Evolutionary conservation across 2,329 filamentous ascomycete genomes (phyloP).

Genomic region (Phaeosphaeriaceae sp.): DNA sequence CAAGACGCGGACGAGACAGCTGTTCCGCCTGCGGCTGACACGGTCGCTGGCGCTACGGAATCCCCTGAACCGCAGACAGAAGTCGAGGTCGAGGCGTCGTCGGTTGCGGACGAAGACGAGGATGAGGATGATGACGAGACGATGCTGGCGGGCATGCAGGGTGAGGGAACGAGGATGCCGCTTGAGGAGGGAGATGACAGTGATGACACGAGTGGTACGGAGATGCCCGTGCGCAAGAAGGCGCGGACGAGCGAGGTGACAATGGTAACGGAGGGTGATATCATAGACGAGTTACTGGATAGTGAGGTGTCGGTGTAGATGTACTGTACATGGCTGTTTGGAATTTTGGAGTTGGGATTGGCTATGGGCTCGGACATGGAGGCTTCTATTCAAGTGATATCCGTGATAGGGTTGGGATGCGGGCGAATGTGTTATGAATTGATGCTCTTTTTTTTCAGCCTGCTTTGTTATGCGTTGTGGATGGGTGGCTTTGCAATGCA

Average conservation of each 20-base stretch:
- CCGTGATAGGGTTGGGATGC: neutral
- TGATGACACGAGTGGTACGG: constrained; percentile 22
- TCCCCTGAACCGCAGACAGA: constrained; percentile 21
- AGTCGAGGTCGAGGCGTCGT: constrained; percentile 11
- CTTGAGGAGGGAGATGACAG: constrained; percentile 36
- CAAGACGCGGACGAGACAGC: constrained; percentile 25
- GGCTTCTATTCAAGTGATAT: neutral
- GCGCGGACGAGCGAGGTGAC: neutral
- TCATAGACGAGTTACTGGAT: neutral
- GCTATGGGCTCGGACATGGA: no score
- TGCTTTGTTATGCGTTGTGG: no score
- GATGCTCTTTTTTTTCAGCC: no score
- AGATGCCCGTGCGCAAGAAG: constrained; percentile 16
- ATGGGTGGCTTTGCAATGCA: no score
- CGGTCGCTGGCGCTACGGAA: constrained; percentile 13
- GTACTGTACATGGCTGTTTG: no score
- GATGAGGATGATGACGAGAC: constrained; percentile 41
- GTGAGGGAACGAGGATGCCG: constrained; percentile 44
- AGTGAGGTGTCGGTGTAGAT: neutral
- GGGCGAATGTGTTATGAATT: no score
- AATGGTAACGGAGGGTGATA: neutral
- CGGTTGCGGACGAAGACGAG: constrained; percentile 23
- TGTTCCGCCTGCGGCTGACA: constrained; percentile 18
- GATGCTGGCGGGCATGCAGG: constrained; percentile 42
- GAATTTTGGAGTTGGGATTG: no score